Conservation (phyloP, 176 grass and related monocot genomes). For the Hordeum marinum region DNA sequence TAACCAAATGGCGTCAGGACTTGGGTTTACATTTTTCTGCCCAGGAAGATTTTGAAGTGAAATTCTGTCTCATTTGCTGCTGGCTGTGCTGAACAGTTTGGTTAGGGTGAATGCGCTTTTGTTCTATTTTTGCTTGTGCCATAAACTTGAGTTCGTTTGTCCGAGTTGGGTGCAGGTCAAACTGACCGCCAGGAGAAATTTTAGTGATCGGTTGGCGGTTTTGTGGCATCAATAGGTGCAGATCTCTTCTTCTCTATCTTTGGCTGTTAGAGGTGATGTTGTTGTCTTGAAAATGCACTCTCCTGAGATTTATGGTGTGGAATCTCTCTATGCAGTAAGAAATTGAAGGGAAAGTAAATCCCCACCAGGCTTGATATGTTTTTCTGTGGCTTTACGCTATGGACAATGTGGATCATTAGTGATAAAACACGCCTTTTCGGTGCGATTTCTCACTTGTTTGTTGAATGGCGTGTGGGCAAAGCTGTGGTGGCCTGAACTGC, state of each 20-base stretch:
- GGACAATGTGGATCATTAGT: no score
- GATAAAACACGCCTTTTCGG: no score
- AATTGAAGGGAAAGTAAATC: not conserved
- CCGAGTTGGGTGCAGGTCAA: not conserved
- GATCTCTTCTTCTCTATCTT: not conserved
- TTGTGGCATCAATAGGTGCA: not conserved
- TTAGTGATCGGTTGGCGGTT: not conserved
- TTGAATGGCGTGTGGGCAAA: not conserved
- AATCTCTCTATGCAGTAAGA: not conserved
- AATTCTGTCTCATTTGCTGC: not conserved
- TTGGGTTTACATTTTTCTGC: not conserved
- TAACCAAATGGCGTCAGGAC: not conserved
- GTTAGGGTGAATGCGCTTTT: not conserved
- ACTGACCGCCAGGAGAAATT: not conserved
- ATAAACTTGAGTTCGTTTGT: not conserved
- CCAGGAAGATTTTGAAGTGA: not conserved
- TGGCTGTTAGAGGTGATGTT: not conserved
- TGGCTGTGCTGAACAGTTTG: not conserved
- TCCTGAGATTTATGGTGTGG: not conserved
- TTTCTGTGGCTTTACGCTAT: not conserved
- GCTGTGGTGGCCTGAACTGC: not conserved
- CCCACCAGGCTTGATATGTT: not conserved
- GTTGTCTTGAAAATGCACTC: not conserved
- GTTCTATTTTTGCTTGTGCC: not conserved
- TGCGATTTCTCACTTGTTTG: not conserved